Evolutionary conservation across 2,329 filamentous ascomycete species (phyloP).

Genomic region (Neocatenulostroma microsporum): DNA sequence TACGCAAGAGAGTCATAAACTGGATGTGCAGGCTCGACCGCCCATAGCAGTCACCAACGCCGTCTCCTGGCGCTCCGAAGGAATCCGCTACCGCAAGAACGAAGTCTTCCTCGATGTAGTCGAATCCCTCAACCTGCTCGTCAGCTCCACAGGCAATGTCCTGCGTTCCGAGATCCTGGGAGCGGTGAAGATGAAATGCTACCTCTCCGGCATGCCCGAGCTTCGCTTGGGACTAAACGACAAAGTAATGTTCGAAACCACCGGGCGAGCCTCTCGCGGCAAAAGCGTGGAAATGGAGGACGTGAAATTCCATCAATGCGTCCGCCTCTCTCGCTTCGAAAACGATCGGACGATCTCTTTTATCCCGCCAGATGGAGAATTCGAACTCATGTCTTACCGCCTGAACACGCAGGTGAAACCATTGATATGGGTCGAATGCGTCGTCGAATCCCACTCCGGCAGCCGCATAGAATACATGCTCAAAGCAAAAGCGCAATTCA

Average conservation of each 20-base stretch:
- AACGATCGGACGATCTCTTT: slow-evolving; percentile 99
- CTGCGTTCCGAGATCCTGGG: slow-evolving; percentile 92
- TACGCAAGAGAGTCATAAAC: slow-evolving; percentile 97
- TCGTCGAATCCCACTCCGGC: slow-evolving; percentile 91
- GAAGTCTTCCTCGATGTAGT: slow-evolving; percentile 98
- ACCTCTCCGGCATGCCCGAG: slow-evolving; percentile 96
- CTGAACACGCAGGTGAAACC: slow-evolving; percentile 98
- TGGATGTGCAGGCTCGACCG: slow-evolving; percentile 90
- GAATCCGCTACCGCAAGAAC: slow-evolving; percentile 97
- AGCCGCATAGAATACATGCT: slow-evolving; percentile 98
- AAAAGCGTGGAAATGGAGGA: slow-evolving; percentile 99
- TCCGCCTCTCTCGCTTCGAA: slow-evolving; percentile 89
- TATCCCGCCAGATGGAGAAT: slow-evolving; percentile 96
- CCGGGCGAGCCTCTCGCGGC: slow-evolving; percentile 82
- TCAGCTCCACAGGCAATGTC: slow-evolving; percentile 90
- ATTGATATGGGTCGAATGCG: slow-evolving; percentile 96
- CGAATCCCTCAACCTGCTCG: slow-evolving; percentile 90
- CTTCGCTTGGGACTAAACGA: slow-evolving; percentile 90
- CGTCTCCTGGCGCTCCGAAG: slow-evolving; percentile 95
- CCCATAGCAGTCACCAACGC: slow-evolving; percentile 98
- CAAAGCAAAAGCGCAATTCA: slow-evolving; percentile 96
- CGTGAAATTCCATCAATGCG: slow-evolving; percentile 98
- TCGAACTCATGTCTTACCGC: slow-evolving; percentile 99
- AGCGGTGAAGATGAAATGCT: slow-evolving; percentile 99
- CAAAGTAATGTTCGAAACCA: slow-evolving; percentile 99